Evolutionary conservation across 148 eudicot species (phyloP).

Genomic region (Chenopodium formosanum): DNA sequence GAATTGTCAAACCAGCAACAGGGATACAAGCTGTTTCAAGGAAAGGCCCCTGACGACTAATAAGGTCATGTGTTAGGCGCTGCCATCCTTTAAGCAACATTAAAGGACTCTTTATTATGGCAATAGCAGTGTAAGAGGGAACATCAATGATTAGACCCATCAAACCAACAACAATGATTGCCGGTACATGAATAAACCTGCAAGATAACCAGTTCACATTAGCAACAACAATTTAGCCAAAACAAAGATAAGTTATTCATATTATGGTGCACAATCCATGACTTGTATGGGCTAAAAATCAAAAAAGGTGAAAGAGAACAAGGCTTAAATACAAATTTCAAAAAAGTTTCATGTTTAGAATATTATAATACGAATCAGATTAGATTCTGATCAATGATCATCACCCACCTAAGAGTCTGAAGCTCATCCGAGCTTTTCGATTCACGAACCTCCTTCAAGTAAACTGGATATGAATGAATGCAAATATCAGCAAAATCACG

Average conservation of each 20-base stretch:
- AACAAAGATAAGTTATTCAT: background rate
- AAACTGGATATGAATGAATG: slow-evolving; percentile 71
- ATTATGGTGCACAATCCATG: no score
- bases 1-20: slow-evolving; percentile 82
- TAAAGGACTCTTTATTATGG: slow-evolving; percentile 76
- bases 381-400: background rate
- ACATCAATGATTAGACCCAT: slow-evolving; percentile 74
- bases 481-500: slow-evolving; percentile 87
- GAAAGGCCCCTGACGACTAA: slow-evolving; percentile 90
- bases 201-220: slow-evolving; percentile 14
- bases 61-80: slow-evolving; percentile 69
- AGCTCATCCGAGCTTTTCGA: slow-evolving; percentile 47
- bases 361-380: no score
- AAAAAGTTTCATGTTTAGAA: no score
- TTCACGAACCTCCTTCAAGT: slow-evolving; percentile 72
- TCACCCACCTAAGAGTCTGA: slow-evolving; percentile 66
- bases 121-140: slow-evolving; percentile 73
- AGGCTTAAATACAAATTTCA: no score
- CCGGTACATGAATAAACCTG: slow-evolving; percentile 89
- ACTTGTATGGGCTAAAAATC: no score
- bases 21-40: slow-evolving; percentile 93
- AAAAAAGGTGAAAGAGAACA: background rate
- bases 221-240: slow-evolving; percentile 1
- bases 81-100: slow-evolving; percentile 93
- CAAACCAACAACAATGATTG: slow-evolving; percentile 72